Evolutionary conservation across 2,329 filamentous ascomycete genomes (phyloP).

Genomic region (Monosporascus sp.): DNA sequence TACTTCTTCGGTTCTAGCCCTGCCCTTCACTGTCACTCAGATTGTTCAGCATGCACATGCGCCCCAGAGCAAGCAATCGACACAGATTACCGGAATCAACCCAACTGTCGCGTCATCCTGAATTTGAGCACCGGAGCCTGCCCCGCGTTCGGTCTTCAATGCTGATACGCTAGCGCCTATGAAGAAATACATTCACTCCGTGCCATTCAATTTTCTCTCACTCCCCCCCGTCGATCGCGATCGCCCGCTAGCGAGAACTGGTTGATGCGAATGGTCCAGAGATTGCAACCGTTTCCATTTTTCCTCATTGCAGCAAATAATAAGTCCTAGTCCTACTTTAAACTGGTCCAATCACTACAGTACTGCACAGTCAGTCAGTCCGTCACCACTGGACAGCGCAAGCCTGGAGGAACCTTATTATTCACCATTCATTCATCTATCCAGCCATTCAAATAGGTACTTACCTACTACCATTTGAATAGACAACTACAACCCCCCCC

Average conservation of each 20-base stretch:
- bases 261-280: background rate
- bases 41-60: too few relatives aligned
- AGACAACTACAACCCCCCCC: too few relatives aligned
- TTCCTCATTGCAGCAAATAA: background rate
- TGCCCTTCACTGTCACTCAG: too few relatives aligned
- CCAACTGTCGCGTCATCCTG: too few relatives aligned
- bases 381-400: background rate
- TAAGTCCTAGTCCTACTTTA: too few relatives aligned
- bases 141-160: background rate
- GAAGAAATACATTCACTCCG: background rate
- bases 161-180: background rate
- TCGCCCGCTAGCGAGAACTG: conserved; percentile 10
- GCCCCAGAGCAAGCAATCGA: too few relatives aligned
- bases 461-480: too few relatives aligned
- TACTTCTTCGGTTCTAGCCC: too few relatives aligned
- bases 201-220: background rate
- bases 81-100: too few relatives aligned
- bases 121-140: background rate
- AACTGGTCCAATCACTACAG: background rate
- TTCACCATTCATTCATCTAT: background rate
- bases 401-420: conserved; percentile 4
- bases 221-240: conserved; percentile 9
- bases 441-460: too few relatives aligned
- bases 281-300: background rate
- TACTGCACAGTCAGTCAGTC: background rate